These are phyloP conservation scores for Rhizoclosmatium sp. DNA, from an alignment of 192 early-diverging fungal genomes.

Conservation along the genomic window DNA sequence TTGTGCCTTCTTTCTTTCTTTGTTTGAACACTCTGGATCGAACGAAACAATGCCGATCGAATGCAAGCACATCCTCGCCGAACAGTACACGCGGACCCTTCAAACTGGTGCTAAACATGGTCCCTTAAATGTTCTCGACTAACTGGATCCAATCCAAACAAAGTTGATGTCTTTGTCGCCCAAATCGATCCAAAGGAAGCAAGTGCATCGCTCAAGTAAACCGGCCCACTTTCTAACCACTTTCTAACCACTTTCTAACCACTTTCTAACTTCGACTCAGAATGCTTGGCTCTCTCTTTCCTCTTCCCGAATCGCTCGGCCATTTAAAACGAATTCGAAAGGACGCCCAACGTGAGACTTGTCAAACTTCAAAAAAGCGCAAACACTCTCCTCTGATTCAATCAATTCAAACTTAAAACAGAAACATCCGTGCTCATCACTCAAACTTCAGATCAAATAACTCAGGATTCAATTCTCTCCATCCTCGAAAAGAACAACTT, in stretches of 20 bases:
- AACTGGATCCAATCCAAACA: neutral
- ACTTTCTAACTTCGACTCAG: conserved; percentile 3
- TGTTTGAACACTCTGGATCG: neutral
- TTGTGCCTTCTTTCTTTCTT: too few species aligned
- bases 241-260: neutral
- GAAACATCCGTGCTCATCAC: conserved; percentile 8
- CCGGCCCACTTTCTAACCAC: neutral
- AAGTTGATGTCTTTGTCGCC: conserved; percentile 6
- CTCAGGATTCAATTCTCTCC: neutral
- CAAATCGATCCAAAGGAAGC: conserved; percentile 12
- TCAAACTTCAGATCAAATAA: neutral
- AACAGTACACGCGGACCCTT: conserved; percentile 19
- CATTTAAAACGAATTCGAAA: conserved; percentile 30
- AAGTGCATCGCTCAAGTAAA: conserved; percentile 17
- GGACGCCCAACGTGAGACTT: neutral
- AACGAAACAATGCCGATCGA: conserved; percentile 9
- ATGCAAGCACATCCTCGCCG: conserved; percentile 2
- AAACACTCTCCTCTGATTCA: too few species aligned
- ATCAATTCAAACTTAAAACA: neutral
- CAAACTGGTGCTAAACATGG: conserved; percentile 11
- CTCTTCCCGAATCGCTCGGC: conserved; percentile 14
- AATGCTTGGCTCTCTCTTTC: conserved; percentile 10
- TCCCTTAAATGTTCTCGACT: neutral
- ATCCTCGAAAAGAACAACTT: neutral
- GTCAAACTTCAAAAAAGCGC: neutral